phyloP scores from a whole-genome alignment of 768 basidiomycete species.

The Calocybe cyanea region DNA sequence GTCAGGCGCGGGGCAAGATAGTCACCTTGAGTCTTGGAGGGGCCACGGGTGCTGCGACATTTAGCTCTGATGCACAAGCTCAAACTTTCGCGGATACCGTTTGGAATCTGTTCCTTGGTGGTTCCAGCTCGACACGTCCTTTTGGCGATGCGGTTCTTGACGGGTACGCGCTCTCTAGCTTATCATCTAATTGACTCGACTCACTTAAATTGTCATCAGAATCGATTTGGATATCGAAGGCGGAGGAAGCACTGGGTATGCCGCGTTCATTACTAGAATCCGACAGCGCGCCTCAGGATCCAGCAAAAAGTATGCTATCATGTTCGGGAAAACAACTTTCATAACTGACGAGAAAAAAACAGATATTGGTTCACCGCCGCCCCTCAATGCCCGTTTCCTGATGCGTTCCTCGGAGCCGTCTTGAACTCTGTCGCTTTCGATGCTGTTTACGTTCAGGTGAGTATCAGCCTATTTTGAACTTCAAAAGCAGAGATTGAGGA shows the following conservation, averaged over 20 bases:
- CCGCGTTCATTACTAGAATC: conserved; percentile 47
- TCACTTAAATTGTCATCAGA: conserved; percentile 18
- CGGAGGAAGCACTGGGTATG: conserved; percentile 41
- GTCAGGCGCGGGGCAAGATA: conserved; percentile 62
- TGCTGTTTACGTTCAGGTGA: conserved; percentile 65
- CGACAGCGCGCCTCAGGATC: conserved; percentile 41
- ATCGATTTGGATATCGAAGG: conserved; percentile 68
- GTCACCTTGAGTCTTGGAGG: conserved; percentile 58
- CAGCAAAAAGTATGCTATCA: conserved; percentile 40
- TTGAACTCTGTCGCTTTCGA: conserved; percentile 59
- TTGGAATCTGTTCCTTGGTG: conserved; percentile 68
- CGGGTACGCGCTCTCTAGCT: conserved; percentile 33
- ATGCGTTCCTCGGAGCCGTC: conserved; percentile 50
- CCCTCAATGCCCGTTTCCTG: conserved; percentile 59
- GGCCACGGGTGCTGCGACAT: conserved; percentile 56
- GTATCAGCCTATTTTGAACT: conserved; percentile 13
- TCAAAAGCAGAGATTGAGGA: not conserved
- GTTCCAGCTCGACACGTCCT: conserved; percentile 54
- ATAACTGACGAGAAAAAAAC: conserved; percentile 1
- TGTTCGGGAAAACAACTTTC: not conserved
- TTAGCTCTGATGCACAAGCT: conserved; percentile 55
- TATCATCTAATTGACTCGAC: not conserved
- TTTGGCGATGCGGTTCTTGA: conserved; percentile 68
- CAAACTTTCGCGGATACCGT: conserved; percentile 52
- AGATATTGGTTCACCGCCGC: conserved; percentile 58